Evolutionary conservation across 805 yeast species (phyloP), one percentile per base, ranked within the genome.

Genomic region (Grigorovia yakushimaensis): DNA sequence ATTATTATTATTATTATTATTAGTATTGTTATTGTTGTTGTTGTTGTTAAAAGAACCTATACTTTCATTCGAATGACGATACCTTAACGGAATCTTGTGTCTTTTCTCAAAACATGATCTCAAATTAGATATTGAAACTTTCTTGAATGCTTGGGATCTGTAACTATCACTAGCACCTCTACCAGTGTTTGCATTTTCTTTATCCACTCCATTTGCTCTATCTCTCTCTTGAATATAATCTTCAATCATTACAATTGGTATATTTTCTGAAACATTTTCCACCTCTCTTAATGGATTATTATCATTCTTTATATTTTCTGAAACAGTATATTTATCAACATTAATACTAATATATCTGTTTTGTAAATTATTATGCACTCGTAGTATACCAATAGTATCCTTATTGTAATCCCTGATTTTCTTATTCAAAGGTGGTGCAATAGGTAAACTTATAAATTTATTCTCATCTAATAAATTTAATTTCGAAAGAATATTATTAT

Each of bases 381-480:
- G 1, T 30, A 15, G 6, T 10, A 11, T 13, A 15, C 21, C 19
- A 13, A 20, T 19, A 22, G 27, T 24, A 33, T 27, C 19, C 9
- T 39, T 30, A 17, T 35, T 42, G 4, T 33, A 40, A 19, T 44
- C 37, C 15, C 19, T 35, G 9, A 21, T 20, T 11, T 30, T 19
- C 1, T 23, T 33, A 33, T 33, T 33, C 17, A 33, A 36, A 10
- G 66, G 66, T 4, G 63, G 66, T 19, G 58, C 58, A 18, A 62
- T 56, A 6, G 66, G 66, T 13, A 62, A 49, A 24, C 60, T 58
- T 1, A 65, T 62, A 6, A 62, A 44, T 19, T 51, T 61, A 35
- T 54, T 52, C 39, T 59, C 64, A 42, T 62, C 65, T 18, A 62
- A 48, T 35, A 61, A 47, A 48, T 62, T 65, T 45, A 61, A 52